Evolutionary conservation across 1,139 yeast genomes (phyloP).

Genomic region (Candida sanyaensis): DNA sequence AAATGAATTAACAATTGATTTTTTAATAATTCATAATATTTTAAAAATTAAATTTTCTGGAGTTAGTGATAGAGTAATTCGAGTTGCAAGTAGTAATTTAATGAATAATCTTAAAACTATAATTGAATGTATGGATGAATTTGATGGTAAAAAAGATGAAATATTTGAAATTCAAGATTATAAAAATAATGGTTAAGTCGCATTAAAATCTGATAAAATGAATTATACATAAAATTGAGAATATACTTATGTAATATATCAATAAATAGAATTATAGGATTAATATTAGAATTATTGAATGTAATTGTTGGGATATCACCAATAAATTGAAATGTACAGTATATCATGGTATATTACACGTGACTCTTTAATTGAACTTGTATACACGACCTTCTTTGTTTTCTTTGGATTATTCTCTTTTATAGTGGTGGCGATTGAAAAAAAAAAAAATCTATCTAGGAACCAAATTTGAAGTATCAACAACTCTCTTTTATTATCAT

Average conservation of each 20-base stretch:
- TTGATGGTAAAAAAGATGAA: slow-evolving; percentile 39
- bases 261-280: no score
- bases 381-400: not conserved
- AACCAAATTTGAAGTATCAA: not conserved
- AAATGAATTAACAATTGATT: slow-evolving; percentile 53
- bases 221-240: no score
- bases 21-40: slow-evolving; percentile 24
- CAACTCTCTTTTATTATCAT: no score
- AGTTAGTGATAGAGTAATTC: slow-evolving; percentile 59
- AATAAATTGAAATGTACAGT: no score
- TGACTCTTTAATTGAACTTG: not conserved
- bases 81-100: slow-evolving; percentile 71
- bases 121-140: slow-evolving; percentile 67
- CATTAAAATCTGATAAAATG: no score
- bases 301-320: no score
- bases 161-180: slow-evolving; percentile 4
- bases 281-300: no score
- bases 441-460: not conserved
- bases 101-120: slow-evolving; percentile 66
- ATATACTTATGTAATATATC: no score
- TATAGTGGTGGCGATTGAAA: slow-evolving; percentile 6
- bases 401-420: not conserved
- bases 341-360: not conserved
- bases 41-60: slow-evolving; percentile 54
- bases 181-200: slow-evolving; percentile 1